These are phyloP conservation scores for Clavispora phyllophila DNA, from an alignment of 805 yeast genomes.

Conservation along the genomic window DNA sequence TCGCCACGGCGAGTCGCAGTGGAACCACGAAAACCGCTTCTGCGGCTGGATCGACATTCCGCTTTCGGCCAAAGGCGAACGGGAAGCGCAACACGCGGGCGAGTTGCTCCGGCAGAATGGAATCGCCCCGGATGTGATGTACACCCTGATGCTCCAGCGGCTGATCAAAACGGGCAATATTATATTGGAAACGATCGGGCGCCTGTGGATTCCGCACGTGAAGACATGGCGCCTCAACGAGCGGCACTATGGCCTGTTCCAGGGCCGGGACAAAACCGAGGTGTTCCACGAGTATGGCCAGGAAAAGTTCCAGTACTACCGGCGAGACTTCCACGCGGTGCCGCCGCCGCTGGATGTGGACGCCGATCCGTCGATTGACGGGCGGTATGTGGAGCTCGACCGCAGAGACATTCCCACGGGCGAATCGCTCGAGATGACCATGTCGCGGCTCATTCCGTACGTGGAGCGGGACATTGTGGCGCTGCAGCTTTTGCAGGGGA, in stretches of 20 bases:
- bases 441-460: conserved; percentile 37
- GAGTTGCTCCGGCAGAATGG: conserved; percentile 24
- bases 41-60: conserved; percentile 46
- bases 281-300: conserved; percentile 32
- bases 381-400: conserved; percentile 25
- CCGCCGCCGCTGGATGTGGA: conserved; percentile 29
- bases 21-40: conserved; percentile 40
- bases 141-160: conserved; percentile 36
- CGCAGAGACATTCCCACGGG: conserved; percentile 29
- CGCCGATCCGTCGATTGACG: conserved; percentile 32
- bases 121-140: conserved; percentile 30
- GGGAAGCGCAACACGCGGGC: conserved; percentile 37
- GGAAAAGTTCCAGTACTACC: conserved; percentile 33
- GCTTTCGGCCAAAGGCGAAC: conserved; percentile 30
- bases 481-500: conserved; percentile 17
- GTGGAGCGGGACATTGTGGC: conserved; percentile 25
- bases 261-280: conserved; percentile 35
- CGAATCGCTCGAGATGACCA: conserved; percentile 35
- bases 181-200: conserved; percentile 26
- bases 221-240: conserved; percentile 41
- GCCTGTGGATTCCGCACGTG: conserved; percentile 33
- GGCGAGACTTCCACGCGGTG: conserved; percentile 33
- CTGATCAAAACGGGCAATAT: conserved; percentile 39
- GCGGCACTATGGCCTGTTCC: conserved; percentile 40
- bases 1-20: conserved; percentile 42